These are phyloP conservation scores for Diplodia intermedia DNA, from an alignment of 2,329 filamentous ascomycete species.

Conservation along the genomic window DNA sequence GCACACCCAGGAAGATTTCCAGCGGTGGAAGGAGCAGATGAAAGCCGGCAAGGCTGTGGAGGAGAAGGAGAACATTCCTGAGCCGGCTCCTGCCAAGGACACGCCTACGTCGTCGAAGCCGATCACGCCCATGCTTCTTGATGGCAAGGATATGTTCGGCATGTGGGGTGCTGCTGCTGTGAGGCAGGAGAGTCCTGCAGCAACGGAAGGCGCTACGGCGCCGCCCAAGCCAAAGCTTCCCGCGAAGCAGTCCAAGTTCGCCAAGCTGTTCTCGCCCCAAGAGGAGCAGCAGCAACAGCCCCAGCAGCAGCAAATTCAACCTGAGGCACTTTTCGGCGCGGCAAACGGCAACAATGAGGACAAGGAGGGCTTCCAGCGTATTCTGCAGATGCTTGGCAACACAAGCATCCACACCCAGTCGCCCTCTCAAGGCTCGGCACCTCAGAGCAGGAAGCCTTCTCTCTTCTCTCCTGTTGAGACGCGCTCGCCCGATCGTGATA, in stretches of 20 bases:
- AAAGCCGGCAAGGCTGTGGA: conserved; percentile 66
- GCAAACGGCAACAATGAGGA: conserved; percentile 66
- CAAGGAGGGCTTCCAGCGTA: conserved; percentile 82
- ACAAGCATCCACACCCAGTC: conserved; percentile 38
- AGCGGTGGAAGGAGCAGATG: conserved; percentile 93
- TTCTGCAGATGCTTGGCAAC: conserved; percentile 80
- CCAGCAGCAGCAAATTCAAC: conserved; percentile 34
- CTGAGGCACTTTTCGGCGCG: conserved; percentile 37
- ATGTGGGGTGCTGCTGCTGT: conserved; percentile 58
- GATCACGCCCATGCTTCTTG: conserved; percentile 67
- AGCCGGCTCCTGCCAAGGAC: conserved; percentile 40
- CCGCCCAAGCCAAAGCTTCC: conserved; percentile 47
- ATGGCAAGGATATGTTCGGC: conserved; percentile 75
- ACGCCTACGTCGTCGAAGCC: conserved; percentile 50
- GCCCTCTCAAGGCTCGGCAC: conserved; percentile 27
- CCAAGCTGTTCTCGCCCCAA: conserved; percentile 68
- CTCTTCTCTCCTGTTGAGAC: conserved; percentile 21
- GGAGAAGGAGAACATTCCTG: conserved; percentile 52
- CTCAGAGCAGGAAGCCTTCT: conserved; percentile 17
- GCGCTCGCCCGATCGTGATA: conserved; percentile 28
- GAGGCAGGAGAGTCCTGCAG: conserved; percentile 38
- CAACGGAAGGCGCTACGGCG: conserved; percentile 33
- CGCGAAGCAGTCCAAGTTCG: conserved; percentile 79
- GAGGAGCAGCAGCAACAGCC: conserved; percentile 43
- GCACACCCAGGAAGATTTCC: conserved; percentile 89